These are phyloP conservation scores for Oryza brachyantha DNA, from an alignment of 176 grass and related monocot species.

Conservation along the genomic window DNA sequence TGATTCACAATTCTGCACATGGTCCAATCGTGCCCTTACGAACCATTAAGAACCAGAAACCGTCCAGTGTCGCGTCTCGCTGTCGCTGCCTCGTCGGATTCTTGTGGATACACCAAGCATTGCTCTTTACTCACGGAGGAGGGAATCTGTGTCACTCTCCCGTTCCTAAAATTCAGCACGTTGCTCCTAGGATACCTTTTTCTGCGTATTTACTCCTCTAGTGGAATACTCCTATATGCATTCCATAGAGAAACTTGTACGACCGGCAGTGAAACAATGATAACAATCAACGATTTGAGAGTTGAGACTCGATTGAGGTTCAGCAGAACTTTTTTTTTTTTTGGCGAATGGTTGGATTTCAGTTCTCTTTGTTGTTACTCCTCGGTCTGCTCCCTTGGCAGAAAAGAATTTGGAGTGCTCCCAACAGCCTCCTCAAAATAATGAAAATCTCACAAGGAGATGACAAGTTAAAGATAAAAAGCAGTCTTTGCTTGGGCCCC, in stretches of 20 bases:
- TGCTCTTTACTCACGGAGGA: no score
- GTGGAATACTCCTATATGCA: no score
- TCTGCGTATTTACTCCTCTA: no score
- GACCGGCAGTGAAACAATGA: background rate
- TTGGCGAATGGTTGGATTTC: no score
- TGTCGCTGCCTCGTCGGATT: background rate
- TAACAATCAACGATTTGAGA: background rate
- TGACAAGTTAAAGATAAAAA: constrained; percentile 25
- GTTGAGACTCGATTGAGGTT: no score
- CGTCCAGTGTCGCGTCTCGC: background rate
- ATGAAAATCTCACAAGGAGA: constrained; percentile 34
- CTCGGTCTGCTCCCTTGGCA: background rate
- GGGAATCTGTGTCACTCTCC: background rate
- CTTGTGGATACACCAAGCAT: no score
- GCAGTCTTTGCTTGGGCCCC: background rate
- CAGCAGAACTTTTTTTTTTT: no score
- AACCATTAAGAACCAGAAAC: background rate
- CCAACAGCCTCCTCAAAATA: background rate
- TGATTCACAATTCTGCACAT: background rate
- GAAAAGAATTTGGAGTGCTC: background rate
- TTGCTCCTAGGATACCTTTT: background rate
- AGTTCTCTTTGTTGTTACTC: no score
- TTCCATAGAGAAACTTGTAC: background rate
- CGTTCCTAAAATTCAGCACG: background rate
- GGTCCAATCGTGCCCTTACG: background rate